Base-by-base conservation (phyloP, 331 rosid species). In the Malus hybrid region DNA sequence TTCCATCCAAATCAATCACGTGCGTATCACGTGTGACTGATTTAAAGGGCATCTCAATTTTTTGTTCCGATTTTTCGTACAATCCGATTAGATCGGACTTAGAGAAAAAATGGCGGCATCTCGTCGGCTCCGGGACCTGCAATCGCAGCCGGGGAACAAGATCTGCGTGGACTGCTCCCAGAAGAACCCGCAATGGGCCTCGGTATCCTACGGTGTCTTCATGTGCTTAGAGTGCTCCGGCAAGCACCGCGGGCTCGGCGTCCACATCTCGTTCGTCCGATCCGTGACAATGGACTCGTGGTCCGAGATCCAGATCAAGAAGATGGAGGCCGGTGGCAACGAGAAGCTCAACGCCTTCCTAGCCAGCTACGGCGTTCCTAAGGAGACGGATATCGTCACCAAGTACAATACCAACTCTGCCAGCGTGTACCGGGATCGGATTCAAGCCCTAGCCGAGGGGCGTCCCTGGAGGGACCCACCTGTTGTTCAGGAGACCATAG, bases 161-260 rank as follows among this genome's bases (percentile, higher is more conserved):
- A 83, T 80, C 86, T 95, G 99, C 80, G 99, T 95, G 0, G 99
- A 95, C 76, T 95, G 99, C 73, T 74, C 98, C 6, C 99, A 95
- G 66, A 95, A 95, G 81, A 95, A 95, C 54, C 99, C 98, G 4
- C 99, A 95, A 69, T 95, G 99, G 99, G 99, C 99, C 0, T 95
- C 99, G 6, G 99, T 95, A 6, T 95, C 99, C 3, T 95, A 92
- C 68, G 99, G 99, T 31, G 82, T 95, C 27, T 95, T 95, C 88
- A 95, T 95, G 99, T 95, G 98, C 80, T 71, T 95, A 9, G 99
- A 95, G 70, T 95, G 99, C 87, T 95, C 99, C 71, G 99, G 99
- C 63, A 95, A 92, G 86, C 99, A 95, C 85, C 98, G 99, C 1
- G 98, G 99, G 57, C 97, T 95, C 57, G 98, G 99, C 57, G 99